These are phyloP conservation scores for Agastache rugosa DNA, from an alignment of 257 asterid genomes.

Conservation along the genomic window DNA sequence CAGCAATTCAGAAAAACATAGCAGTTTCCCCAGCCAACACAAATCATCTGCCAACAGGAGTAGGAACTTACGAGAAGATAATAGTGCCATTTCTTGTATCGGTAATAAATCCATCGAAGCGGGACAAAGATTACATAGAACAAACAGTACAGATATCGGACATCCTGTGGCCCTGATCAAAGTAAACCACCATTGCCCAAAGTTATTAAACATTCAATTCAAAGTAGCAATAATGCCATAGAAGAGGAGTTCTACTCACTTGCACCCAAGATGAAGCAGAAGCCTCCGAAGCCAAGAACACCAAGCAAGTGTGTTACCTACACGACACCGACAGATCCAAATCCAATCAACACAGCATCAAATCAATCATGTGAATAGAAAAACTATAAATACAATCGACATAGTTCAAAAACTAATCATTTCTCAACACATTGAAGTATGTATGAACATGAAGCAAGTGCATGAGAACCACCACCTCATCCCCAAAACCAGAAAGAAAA, in stretches of 20 bases:
- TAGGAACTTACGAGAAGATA: conserved; percentile 82
- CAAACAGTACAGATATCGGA: conserved; percentile 83
- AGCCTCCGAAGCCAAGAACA: conserved; percentile 96
- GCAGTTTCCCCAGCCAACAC: background rate
- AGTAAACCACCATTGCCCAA: conserved; percentile 31
- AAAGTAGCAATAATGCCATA: background rate
- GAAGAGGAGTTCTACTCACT: conserved; percentile 57
- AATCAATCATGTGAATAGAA: background rate
- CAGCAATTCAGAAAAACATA: background rate
- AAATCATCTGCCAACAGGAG: conserved; percentile 18
- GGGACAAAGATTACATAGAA: conserved; percentile 92
- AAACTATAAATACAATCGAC: background rate
- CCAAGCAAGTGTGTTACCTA: conserved; percentile 94
- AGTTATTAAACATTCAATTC: conserved; percentile 26
- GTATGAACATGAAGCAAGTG: background rate
- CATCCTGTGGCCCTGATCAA: conserved; percentile 92
- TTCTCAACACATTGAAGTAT: conserved; percentile 15
- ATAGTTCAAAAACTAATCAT: background rate
- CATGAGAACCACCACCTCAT: background rate
- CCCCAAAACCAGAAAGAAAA: background rate
- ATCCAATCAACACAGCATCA: conserved; percentile 24
- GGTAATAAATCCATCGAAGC: conserved; percentile 93
- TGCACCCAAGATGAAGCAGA: conserved; percentile 97
- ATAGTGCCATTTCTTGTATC: conserved; percentile 98
- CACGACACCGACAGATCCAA: conserved; percentile 31